Base-by-base conservation (phyloP, 2,329 filamentous ascomycete genomes). In the Dothistroma septosporum region DNA sequence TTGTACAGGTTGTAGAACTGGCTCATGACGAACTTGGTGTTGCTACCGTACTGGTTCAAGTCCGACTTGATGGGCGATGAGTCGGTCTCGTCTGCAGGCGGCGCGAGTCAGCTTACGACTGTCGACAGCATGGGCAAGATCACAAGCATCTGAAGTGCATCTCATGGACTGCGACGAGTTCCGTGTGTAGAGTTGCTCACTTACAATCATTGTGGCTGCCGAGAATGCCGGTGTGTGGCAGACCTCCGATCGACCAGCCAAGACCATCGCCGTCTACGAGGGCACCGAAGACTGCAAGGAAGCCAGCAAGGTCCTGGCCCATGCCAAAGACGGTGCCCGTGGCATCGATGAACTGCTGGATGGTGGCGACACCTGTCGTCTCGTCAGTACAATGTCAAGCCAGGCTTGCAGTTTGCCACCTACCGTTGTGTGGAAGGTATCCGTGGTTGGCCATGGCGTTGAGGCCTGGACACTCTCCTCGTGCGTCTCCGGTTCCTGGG, bases 41-140 rank as follows among this genome's bases (percentile, higher is more conserved):
- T 66, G 49, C 48, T 54, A 46, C 65, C 68, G 59, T 66, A 67
- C 62, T 68, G 60, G 60, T 72, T 74, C n/a, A 74, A 55, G 41
- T 76, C 73, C 50, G 68, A 69, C 49, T 72, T 67, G 16, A 69
- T 68, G 5, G 73, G 72, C 3, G 72, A 74, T 33, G 55, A 67
- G 58, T 76, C 74, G n/a, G 65, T 63, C 64, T 76, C 74, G 58
- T 74, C 24, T 28, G 6, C 24, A 28, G 24, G 24, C 19, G 16
- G 8, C n/a, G 41, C n/a, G 41, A n/a, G 41, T 44, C 14, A n/a
- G 41, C 41, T 8, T n/a, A n/a, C 24, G 24, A 28, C 24, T 2
- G 24, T 28, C 24, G 24, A 28, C 2, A 28, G 24, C 24, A 28
- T 28, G 24, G 24, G 24, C 2, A 6, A 28, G 24, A 28, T 6